A percentile compares a stretch with the other conserved stretches of the same genome.
These are phyloP conservation scores for Takashimella koratensis DNA, from an alignment of 1,284 basidiomycete genomes.

Conservation along the genomic window DNA sequence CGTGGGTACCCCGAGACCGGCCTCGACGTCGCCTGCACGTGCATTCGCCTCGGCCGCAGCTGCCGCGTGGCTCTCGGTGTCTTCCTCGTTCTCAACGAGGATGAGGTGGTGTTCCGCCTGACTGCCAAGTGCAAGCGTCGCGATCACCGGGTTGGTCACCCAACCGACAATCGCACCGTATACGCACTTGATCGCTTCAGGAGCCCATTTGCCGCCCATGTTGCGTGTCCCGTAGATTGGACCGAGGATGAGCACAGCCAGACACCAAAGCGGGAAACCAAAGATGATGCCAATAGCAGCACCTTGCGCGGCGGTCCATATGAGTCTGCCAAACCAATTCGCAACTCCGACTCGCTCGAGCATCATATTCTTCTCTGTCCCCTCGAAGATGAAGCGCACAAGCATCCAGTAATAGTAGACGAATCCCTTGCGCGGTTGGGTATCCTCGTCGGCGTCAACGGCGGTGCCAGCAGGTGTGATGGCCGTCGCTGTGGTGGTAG, in stretches of 20 bases:
- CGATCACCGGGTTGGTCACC: conserved; percentile 50
- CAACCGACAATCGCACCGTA: conserved; percentile 47
- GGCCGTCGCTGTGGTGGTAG: too few relatives aligned
- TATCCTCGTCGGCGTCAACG: not conserved
- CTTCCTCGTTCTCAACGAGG: conserved; percentile 22
- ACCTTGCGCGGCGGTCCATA: conserved; percentile 46
- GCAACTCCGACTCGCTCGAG: conserved; percentile 15
- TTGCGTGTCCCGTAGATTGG: conserved; percentile 45
- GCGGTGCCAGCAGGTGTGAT: not conserved
- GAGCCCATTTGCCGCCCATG: conserved; percentile 46
- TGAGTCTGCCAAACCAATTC: conserved; percentile 33
- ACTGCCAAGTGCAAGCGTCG: conserved; percentile 44
- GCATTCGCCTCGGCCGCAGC: not conserved
- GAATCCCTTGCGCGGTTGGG: conserved; percentile 10
- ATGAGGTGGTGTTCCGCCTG: conserved; percentile 48
- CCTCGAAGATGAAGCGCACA: conserved; percentile 48
- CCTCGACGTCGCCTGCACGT: conserved; percentile 10
- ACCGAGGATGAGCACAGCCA: conserved; percentile 46
- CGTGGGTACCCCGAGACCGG: conserved; percentile 7
- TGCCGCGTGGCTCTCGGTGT: not conserved
- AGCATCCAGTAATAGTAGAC: conserved; percentile 43
- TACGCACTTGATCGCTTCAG: conserved; percentile 47
- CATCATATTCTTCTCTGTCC: conserved; percentile 48
- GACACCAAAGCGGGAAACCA: conserved; percentile 46
- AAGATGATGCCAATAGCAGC: conserved; percentile 43